Conservation (phyloP, 768 basidiomycete genomes). For the Lentinula edodes region DNA sequence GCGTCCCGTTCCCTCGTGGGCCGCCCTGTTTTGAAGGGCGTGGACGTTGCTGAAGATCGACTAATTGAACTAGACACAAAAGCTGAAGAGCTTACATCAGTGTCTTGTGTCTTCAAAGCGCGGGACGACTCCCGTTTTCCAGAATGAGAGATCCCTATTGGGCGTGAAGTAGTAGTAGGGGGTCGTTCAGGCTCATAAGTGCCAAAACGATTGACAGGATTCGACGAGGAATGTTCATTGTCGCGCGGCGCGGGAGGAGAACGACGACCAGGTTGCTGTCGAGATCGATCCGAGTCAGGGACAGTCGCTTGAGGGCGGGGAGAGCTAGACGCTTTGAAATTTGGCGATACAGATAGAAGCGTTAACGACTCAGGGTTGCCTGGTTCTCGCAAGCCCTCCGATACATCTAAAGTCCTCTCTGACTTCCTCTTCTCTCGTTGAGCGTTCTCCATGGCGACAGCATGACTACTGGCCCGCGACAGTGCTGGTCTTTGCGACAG, state of each 20-base stretch:
- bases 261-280: neutral
- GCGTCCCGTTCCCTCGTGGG: neutral
- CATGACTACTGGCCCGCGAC: conserved; percentile 49
- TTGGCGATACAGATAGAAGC: neutral
- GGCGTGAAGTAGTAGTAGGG: neutral
- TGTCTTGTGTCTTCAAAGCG: neutral
- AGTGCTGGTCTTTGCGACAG: conserved; percentile 20
- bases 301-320: neutral
- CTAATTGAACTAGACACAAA: neutral
- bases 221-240: neutral
- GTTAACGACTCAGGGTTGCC: neutral
- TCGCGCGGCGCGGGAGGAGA: neutral
- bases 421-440: conserved; percentile 24
- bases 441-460: conserved; percentile 41
- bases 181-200: neutral
- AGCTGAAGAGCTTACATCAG: neutral
- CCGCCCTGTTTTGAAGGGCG: neutral
- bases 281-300: neutral
- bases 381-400: conserved; percentile 22
- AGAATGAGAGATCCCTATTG: neutral
- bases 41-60: neutral
- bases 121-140: neutral
- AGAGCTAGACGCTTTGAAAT: neutral
- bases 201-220: neutral
- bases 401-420: conserved; percentile 11